Conservation (phyloP, 306 rosid species). For the Rosa chinensis region DNA sequence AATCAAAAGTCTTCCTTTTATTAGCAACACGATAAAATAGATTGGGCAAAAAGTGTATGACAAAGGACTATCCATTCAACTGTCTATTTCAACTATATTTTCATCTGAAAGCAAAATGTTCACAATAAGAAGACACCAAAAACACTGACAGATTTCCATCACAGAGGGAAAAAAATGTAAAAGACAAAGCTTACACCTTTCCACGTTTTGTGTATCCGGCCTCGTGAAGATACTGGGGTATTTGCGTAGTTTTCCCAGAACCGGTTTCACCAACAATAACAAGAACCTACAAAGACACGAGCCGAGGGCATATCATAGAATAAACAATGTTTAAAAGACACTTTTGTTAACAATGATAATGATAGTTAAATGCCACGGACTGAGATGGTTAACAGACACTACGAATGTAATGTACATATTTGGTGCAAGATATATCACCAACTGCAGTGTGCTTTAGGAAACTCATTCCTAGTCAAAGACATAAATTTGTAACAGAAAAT, state of each 20-base stretch:
- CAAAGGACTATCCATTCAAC: background rate
- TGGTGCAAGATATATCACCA: background rate
- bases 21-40: background rate
- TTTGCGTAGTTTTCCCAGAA: constrained; percentile 96
- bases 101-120: background rate
- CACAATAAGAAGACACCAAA: constrained; percentile 7
- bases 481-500: background rate
- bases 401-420: background rate
- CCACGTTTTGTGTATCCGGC: constrained; percentile 91
- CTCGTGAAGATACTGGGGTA: constrained; percentile 98
- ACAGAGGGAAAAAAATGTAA: background rate
- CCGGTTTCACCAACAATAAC: constrained; percentile 98
- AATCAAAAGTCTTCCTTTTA: background rate
- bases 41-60: background rate
- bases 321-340: background rate
- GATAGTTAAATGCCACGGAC: background rate
- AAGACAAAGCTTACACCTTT: constrained; percentile 51
- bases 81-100: background rate
- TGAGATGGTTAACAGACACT: background rate
- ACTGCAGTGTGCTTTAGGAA: background rate
- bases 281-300: constrained; percentile 61
- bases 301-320: background rate
- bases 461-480: background rate
- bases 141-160: constrained; percentile 12
- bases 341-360: background rate